phyloP scores from a whole-genome alignment of 108 stramenopile species.

The Ochromonas danica region DNA sequence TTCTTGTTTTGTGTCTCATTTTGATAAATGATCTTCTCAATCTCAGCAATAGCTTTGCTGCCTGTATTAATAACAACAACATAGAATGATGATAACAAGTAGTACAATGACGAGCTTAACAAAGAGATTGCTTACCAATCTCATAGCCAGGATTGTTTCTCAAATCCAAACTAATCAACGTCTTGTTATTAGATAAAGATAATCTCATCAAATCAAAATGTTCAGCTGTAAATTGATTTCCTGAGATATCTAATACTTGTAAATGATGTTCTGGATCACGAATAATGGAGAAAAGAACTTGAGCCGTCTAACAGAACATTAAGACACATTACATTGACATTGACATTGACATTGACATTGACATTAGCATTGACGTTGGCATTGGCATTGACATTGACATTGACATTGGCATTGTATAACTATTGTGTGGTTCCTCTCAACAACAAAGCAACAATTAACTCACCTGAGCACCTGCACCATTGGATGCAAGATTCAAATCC shows the following conservation, averaged over 20 bases:
- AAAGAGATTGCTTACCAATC: neutral
- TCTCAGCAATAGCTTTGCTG: neutral
- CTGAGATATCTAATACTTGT: constrained; percentile 25
- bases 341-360: too few relatives aligned
- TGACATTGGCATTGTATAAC: too few relatives aligned
- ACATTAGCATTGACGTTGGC: too few relatives aligned
- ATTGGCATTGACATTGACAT: too few relatives aligned
- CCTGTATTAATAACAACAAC: too few relatives aligned
- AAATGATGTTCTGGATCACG: constrained; percentile 33
- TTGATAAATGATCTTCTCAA: constrained; percentile 3
- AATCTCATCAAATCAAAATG: constrained; percentile 22
- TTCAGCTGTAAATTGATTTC: constrained; percentile 26
- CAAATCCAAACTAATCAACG: constrained; percentile 25
- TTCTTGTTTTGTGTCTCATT: too few relatives aligned
- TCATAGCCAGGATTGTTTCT: constrained; percentile 33
- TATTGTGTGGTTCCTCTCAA: too few relatives aligned
- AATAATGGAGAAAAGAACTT: constrained; percentile 7
- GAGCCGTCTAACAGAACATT: constrained; percentile 3
- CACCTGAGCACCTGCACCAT: constrained; percentile 20
- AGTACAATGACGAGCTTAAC: too few relatives aligned
- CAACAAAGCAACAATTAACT: neutral
- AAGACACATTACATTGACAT: too few relatives aligned
- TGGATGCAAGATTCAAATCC: constrained; percentile 52
- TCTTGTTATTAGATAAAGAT: constrained; percentile 7
- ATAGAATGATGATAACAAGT: too few relatives aligned